These are phyloP conservation scores for Calonectria hongkongensis DNA, from an alignment of 2,329 filamentous ascomycete species.

Conservation along the genomic window DNA sequence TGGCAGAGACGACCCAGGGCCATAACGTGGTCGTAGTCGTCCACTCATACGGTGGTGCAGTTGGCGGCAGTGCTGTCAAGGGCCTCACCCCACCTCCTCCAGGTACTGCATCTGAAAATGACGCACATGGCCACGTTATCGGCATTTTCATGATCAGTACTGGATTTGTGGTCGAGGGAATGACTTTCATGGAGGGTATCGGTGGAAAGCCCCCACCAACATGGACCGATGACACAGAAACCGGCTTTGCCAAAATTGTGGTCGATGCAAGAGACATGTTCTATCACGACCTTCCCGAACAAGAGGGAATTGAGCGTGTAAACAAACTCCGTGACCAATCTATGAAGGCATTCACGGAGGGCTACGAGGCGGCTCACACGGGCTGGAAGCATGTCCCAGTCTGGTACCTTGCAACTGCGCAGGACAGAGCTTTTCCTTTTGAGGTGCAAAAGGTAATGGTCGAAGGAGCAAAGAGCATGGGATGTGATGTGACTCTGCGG, in stretches of 20 bases:
- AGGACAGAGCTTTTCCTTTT: conserved; percentile 64
- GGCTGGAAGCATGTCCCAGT: conserved; percentile 69
- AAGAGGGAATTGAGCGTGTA: conserved; percentile 66
- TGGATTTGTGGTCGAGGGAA: conserved; percentile 62
- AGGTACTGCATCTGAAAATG: conserved; percentile 1
- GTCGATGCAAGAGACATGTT: conserved; percentile 64
- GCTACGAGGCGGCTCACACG: conserved; percentile 64
- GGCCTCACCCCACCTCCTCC: conserved; percentile 58
- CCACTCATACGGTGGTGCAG: conserved; percentile 70
- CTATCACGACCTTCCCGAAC: conserved; percentile 68
- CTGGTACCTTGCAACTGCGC: conserved; percentile 66
- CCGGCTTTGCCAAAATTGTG: conserved; percentile 64
- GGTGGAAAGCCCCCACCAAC: conserved; percentile 64
- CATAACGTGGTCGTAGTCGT: conserved; percentile 67
- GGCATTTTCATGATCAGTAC: conserved; percentile 67
- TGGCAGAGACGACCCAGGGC: conserved; percentile 59
- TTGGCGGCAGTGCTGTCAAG: conserved; percentile 67
- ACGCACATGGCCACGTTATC: conserved; percentile 60
- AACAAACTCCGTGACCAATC: conserved; percentile 63
- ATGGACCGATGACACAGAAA: conserved; percentile 63
- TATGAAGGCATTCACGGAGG: conserved; percentile 66
- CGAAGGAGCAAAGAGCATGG: conserved; percentile 62
- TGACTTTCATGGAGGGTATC: conserved; percentile 64
- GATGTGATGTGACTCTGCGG: conserved; percentile 59
- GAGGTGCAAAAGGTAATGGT: conserved; percentile 62